A percentile compares a stretch with the other conserved stretches of the same genome.
phyloP scores from a whole-genome alignment of 805 yeast species.

The Kazachstania martiniae region DNA sequence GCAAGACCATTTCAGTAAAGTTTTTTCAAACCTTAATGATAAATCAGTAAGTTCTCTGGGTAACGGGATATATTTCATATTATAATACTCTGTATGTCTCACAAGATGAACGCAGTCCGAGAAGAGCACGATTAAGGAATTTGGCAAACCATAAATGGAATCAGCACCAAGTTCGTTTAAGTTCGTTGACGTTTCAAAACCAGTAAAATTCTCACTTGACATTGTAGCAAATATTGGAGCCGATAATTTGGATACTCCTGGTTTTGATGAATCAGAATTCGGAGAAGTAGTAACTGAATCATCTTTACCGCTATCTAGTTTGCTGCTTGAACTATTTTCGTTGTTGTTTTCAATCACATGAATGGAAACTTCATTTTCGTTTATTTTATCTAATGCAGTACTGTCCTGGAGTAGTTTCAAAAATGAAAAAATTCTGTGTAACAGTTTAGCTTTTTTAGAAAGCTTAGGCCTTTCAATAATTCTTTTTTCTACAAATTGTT shows the following conservation, averaged over 20 bases:
- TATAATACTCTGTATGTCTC: conserved; percentile 47
- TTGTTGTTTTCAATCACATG: neutral
- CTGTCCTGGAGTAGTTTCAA: conserved; percentile 48
- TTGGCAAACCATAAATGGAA: conserved; percentile 76
- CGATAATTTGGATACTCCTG: conserved; percentile 1
- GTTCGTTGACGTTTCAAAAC: conserved; percentile 33
- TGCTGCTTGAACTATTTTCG: conserved; percentile 24
- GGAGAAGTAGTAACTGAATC: neutral
- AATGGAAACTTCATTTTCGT: conserved; percentile 23
- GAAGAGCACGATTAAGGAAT: conserved; percentile 62
- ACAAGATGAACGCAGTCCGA: conserved; percentile 60
- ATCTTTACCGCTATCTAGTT: conserved; percentile 35
- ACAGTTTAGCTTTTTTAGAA: conserved; percentile 62
- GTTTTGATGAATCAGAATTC: neutral
- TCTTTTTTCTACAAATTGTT: conserved; percentile 56
- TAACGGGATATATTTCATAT: conserved; percentile 11
- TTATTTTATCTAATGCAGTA: conserved; percentile 30
- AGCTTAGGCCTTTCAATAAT: conserved; percentile 52
- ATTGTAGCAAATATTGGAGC: conserved; percentile 35
- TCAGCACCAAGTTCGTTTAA: conserved; percentile 61
- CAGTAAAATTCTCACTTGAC: conserved; percentile 26
- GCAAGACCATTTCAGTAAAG: conserved; percentile 52
- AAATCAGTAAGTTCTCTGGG: conserved; percentile 17
- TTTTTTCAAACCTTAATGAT: conserved; percentile 34
- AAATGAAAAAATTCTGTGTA: conserved; percentile 68